Conservation (phyloP, 208 protist species). For the Porcisia hertigi region DNA sequence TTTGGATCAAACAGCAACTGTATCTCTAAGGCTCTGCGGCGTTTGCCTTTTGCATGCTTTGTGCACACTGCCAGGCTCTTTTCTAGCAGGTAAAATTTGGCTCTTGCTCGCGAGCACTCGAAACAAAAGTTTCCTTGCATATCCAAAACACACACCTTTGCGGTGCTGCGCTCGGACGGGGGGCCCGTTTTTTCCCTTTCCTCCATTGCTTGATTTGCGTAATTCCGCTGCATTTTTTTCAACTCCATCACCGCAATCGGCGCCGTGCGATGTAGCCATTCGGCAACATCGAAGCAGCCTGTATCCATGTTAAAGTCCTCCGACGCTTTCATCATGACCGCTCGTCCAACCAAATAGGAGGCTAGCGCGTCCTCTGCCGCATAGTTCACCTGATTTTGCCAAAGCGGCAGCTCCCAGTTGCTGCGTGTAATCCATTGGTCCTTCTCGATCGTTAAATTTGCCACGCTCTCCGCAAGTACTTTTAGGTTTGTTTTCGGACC, state of each 20-base stretch:
- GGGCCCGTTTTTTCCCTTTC: not conserved
- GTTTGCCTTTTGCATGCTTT: conserved; percentile 14
- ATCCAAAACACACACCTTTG: conserved; percentile 37
- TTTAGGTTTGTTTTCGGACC: conserved; percentile 32
- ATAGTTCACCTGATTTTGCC: conserved; percentile 33
- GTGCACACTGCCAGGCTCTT: conserved; percentile 40
- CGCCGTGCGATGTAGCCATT: conserved; percentile 25
- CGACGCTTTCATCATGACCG: conserved; percentile 27
- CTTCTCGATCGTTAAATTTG: conserved; percentile 37
- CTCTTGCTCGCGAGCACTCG: conserved; percentile 32
- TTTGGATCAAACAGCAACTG: conserved; percentile 49
- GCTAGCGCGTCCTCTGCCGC: conserved; percentile 61
- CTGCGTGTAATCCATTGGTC: conserved; percentile 38
- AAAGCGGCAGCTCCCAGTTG: conserved; percentile 64
- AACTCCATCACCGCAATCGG: conserved; percentile 16
- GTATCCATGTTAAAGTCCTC: not conserved
- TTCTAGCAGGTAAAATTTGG: conserved; percentile 53
- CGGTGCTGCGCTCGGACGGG: not conserved
- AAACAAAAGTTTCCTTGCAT: conserved; percentile 44
- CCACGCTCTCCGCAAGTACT: conserved; percentile 28
- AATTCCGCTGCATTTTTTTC: conserved; percentile 27
- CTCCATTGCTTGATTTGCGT: not conserved
- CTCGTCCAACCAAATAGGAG: conserved; percentile 38
- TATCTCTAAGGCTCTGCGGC: conserved; percentile 40
- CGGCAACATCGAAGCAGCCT: conserved; percentile 7